Evolutionary conservation across 164 flowering plant genomes (phyloP), one percentile per base, ranked within the genome.

Genomic region (Nymphaea colorata): DNA sequence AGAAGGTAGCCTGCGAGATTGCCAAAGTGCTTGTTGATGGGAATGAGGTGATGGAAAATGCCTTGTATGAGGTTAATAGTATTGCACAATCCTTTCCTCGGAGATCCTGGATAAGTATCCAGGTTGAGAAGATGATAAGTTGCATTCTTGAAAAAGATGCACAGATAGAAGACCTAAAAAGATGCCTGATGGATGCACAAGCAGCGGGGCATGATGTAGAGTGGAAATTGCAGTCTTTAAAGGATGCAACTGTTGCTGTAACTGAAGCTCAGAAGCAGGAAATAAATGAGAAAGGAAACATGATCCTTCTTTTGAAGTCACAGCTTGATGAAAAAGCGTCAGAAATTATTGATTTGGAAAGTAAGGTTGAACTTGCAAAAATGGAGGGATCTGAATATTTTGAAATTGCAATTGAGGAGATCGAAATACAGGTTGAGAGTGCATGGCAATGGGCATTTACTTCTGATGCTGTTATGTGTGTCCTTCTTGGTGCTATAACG

Each of bases 241-340:
- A 85, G 78, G 97, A 90, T 41, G 98, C 99, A 41, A 81, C 95
- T 60, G 64, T 89, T 71, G 91, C 76, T 16, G 88, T 95, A 57
- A 86, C 86, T 55, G 97, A 92, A 80, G 82, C 84, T 15, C 97
- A 89, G 60, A 84, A 89, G 74, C 82, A 81, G 65, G 98, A 89
- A 68, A 82, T 83, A 78, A 69, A 63, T 74, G 91, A 84, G 77
- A 92, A 82, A 75, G 94, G 85, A 76, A 74, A 72, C 18, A 84
- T 86, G 73, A 79, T 87, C 71, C 61, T 75, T 18, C 66, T 51
- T 43, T 71, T 90, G 81, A 78, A 53, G 53, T 76, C 91, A 44
- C 74, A 81, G 70, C 67, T 95, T 74, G 69, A 64, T 69, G 78
- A 63, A 44, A 81, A 80, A 66, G 61, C 69, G 65, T 70, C 76